Evolutionary conservation across 371 early-diverging fungal genomes (phyloP), one percentile per base, ranked within the genome.

Genomic region (Mycotypha africana): DNA sequence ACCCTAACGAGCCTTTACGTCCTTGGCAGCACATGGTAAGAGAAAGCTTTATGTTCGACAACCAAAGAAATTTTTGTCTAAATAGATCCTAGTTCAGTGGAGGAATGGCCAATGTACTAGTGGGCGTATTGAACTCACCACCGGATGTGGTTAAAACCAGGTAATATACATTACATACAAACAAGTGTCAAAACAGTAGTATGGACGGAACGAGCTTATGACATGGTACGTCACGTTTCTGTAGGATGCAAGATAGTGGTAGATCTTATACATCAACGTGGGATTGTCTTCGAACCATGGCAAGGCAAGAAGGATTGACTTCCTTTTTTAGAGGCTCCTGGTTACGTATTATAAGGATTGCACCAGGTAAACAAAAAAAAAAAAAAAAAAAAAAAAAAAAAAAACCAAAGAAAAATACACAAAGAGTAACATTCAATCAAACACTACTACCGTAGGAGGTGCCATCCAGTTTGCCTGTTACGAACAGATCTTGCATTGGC

Each of bases 171-270:
- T 28, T 28, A 28, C 30, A 6, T 28, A 12, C 12, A 6, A 28
- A 28, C 15, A 12, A 17, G 37, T 40, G 37, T 4, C 15, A 25
- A 26, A 14, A 32, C 10, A 33, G 16, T 21, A 24, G 17, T 14
- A 14, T 24, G 15, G 15, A 26, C n/a, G n/a, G n/a, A n/a, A n/a
- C n/a, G n/a, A n/a, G n/a, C n/a, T n/a, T n/a, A n/a, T n/a, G n/a
- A n/a, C n/a, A n/a, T n/a, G n/a, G n/a, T n/a, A n/a, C n/a, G n/a
- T n/a, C n/a, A n/a, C n/a, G n/a, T n/a, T n/a, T n/a, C n/a, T n/a
- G n/a, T 24, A 72, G 77, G 54, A 71, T 76, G 74, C 77, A 74
- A 62, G 74, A 74, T 50, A 66, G 62, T 32, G 65, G 59, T 10
- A 53, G 45, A 32, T 47, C 48, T 17, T 71, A 76, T 42, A 51